Base-by-base conservation (phyloP, 768 basidiomycete species). In the Cubamyces sp. region DNA sequence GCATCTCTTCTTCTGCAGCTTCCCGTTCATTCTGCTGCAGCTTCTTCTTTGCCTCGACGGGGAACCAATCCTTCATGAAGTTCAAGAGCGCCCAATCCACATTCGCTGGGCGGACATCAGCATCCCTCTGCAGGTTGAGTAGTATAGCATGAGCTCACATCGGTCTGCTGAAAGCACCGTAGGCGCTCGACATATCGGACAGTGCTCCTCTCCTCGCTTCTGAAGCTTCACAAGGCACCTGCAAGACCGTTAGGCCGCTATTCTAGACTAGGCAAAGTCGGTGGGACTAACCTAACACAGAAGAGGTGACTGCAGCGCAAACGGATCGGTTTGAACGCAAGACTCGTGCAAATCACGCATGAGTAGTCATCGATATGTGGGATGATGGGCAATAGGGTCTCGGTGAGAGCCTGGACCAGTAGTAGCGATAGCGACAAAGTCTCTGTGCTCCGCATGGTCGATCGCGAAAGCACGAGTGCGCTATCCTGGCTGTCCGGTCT, bases 31-130 rank as follows among this genome's bases (percentile, higher is more conserved):
- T 94, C 64, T 84, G 81, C 66, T 81, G 84, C 48, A 85, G 76
- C 72, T 97, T 97, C 68, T 81, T 81, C 60, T 79, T 84, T 16
- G 92, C 81, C 71, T 97, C 96, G 15, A 84, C 70, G 0, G 96
- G 94, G 74, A 98, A 98, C 93, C 94, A 97, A 67, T 91, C 87
- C 60, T 88, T 82, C 88, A 97, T 92, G 68, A 94, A 94, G 66
- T 92, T 90, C 48, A 90, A 77, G 48, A 93, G 71, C 1, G 86
- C 90, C 82, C 85, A 86, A 68, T 94, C 91, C 16, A 94, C 83
- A 68, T 93, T 94, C 3, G 81, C 91, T 92, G 61, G n/a, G 47
- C 50, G 19, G 67, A 23, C 19, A 47, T 39, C 18, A 48, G 21
- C 14, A 18, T 50, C 46, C 3, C 56, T 37, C 18, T 23, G 23